Evolutionary conservation across 768 basidiomycete species (phyloP).

Genomic region (Galerina sulciceps): DNA sequence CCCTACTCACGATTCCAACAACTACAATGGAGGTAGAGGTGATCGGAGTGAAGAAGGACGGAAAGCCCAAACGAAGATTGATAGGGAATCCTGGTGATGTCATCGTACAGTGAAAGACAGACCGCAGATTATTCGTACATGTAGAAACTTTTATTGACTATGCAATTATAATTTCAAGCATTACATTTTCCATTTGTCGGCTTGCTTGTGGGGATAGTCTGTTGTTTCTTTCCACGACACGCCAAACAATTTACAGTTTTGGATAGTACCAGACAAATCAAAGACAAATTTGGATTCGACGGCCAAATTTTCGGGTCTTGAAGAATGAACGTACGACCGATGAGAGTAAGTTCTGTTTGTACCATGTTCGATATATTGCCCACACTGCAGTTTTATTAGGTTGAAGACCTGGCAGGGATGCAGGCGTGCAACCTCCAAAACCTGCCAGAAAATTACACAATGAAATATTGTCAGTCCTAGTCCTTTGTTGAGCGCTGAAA

Average conservation of each 20-base stretch:
- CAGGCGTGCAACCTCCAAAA: slow-evolving; percentile 96
- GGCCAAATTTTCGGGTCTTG: no score
- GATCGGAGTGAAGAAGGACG: slow-evolving; percentile 48
- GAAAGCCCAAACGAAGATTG: slow-evolving; percentile 46
- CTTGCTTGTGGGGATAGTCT: neutral
- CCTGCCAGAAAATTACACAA: slow-evolving; percentile 91
- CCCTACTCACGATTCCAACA: slow-evolving; percentile 31
- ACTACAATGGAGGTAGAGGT: slow-evolving; percentile 42
- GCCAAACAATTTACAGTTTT: no score
- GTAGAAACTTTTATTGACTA: neutral
- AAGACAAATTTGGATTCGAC: no score
- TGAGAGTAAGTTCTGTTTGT: slow-evolving; percentile 34
- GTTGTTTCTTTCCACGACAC: no score
- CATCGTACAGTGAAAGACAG: slow-evolving; percentile 34
- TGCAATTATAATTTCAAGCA: neutral
- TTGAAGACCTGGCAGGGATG: slow-evolving; percentile 92
- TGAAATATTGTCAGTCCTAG: slow-evolving; percentile 65
- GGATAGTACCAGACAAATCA: no score
- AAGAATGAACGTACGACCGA: slow-evolving; percentile 49
- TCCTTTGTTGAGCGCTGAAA: neutral
- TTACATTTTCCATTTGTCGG: neutral
- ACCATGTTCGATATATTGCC: slow-evolving; percentile 3
- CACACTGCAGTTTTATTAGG: slow-evolving; percentile 43
- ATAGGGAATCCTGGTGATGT: slow-evolving; percentile 49
- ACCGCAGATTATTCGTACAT: neutral